These are phyloP conservation scores for Inonotus obliquus DNA, from an alignment of 1,284 basidiomycete species.

Conservation along the genomic window DNA sequence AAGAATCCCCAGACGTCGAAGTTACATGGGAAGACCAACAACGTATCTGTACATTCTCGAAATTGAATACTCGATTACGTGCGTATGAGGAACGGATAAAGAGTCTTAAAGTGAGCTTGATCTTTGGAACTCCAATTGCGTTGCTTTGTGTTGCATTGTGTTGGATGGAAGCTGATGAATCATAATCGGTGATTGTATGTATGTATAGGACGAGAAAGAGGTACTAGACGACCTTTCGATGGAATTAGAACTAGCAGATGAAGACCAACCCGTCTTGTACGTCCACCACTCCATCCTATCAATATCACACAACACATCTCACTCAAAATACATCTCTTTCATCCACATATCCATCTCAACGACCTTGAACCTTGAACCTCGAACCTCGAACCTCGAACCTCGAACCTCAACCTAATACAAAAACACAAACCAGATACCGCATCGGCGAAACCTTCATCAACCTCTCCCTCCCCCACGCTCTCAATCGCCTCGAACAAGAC, in stretches of 20 bases:
- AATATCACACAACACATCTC: too few relatives aligned
- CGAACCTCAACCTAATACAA: too few relatives aligned
- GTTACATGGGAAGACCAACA: constrained; percentile 98
- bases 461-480: constrained; percentile 66
- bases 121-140: too few relatives aligned
- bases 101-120: constrained; percentile 54
- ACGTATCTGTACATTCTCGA: constrained; percentile 89
- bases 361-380: too few relatives aligned
- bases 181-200: background rate
- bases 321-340: background rate
- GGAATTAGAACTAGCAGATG: constrained; percentile 88
- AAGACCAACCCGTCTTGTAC: constrained; percentile 74
- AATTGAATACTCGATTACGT: constrained; percentile 77
- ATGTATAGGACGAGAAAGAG: constrained; percentile 81
- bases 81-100: constrained; percentile 72
- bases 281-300: constrained; percentile 23
- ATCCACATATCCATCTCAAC: too few relatives aligned
- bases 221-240: constrained; percentile 84
- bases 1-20: constrained; percentile 80
- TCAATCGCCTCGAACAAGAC: constrained; percentile 73
- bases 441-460: constrained; percentile 89
- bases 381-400: too few relatives aligned
- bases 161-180: too few relatives aligned
- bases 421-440: constrained; percentile 60
- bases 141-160: too few relatives aligned